Evolutionary conservation across 1,284 basidiomycete genomes (phyloP).

Genomic region (Fomes fomentarius): DNA sequence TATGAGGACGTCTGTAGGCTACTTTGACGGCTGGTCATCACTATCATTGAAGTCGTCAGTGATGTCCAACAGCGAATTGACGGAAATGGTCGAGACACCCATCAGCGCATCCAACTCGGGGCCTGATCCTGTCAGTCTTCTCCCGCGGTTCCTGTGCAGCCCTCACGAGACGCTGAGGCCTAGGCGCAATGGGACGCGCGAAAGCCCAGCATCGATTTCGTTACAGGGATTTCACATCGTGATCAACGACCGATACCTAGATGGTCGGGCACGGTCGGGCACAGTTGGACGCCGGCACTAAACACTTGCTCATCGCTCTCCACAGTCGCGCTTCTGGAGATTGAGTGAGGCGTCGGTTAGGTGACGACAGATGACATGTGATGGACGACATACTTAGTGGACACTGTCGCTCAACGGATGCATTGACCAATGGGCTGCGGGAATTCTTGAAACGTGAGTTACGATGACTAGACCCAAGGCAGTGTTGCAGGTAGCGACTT

Average conservation of each 20-base stretch:
- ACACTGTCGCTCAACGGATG: too few species aligned
- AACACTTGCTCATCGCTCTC: neutral
- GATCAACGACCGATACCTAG: neutral
- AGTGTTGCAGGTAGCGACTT: neutral
- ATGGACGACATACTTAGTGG: neutral
- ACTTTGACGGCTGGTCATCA: too few species aligned
- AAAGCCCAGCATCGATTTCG: neutral
- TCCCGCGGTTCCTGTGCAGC: constrained; percentile 18
- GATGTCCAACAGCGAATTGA: neutral
- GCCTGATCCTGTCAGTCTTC: constrained; percentile 13
- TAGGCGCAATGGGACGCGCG: neutral
- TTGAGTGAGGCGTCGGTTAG: constrained; percentile 6
- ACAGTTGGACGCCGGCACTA: neutral
- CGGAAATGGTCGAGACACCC: neutral
- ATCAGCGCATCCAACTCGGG: too few species aligned
- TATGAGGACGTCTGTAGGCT: too few species aligned
- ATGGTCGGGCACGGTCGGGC: neutral
- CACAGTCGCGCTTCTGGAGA: constrained; percentile 5
- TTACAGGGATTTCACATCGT: neutral
- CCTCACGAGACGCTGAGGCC: neutral
- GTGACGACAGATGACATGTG: constrained; percentile 1
- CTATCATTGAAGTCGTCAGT: neutral
- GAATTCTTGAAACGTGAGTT: neutral
- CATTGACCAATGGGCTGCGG: too few species aligned
- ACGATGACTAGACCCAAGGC: neutral